These are phyloP conservation scores for Kwoniella dejecticola DNA, from an alignment of 768 basidiomycete species.

Conservation along the genomic window DNA sequence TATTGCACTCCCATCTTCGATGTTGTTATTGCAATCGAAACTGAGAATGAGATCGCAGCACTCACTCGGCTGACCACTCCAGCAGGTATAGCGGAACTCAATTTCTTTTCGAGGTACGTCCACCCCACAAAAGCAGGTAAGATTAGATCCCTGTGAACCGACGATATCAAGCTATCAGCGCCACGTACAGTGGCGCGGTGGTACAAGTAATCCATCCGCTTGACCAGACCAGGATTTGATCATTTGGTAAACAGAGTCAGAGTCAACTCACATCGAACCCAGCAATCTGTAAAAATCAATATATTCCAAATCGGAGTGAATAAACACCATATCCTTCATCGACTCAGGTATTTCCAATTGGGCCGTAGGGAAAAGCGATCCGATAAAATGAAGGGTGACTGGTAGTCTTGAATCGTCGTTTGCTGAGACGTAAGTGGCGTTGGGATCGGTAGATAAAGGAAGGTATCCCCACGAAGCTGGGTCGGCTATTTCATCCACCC, in stretches of 20 bases:
- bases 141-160: conserved; percentile 16
- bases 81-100: conserved; percentile 23
- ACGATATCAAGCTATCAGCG: too few relatives aligned
- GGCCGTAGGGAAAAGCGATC: conserved; percentile 1
- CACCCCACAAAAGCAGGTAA: conserved; percentile 23
- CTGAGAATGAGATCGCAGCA: background rate
- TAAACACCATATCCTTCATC: conserved; percentile 16
- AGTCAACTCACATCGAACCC: conserved; percentile 20
- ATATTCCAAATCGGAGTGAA: conserved; percentile 19
- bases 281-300: conserved; percentile 21
- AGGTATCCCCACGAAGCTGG: conserved; percentile 15
- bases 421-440: conserved; percentile 5
- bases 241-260: too few relatives aligned
- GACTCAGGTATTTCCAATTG: conserved; percentile 15
- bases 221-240: too few relatives aligned
- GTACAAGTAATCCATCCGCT: too few relatives aligned
- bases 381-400: conserved; percentile 19
- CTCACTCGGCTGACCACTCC: conserved; percentile 18
- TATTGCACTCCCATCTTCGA: background rate
- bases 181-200: too few relatives aligned
- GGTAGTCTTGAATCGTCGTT: conserved; percentile 14
- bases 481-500: conserved; percentile 8
- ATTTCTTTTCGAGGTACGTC: conserved; percentile 22
- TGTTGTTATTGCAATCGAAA: background rate
- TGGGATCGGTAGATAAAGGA: conserved; percentile 6